Evolutionary conservation across 805 yeast species (phyloP).

Genomic region (Zygosaccharomyces rouxii): DNA sequence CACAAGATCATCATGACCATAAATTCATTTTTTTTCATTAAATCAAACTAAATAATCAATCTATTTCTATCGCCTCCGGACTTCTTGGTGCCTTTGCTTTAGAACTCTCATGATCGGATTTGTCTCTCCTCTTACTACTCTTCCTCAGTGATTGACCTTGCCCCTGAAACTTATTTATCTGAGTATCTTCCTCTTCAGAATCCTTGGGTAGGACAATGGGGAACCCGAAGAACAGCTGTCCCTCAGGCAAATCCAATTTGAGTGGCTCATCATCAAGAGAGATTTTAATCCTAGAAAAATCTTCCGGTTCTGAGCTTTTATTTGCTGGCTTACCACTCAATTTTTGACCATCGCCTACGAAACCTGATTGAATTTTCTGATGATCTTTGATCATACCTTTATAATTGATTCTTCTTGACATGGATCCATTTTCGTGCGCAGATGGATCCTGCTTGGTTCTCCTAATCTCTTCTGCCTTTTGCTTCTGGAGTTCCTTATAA

Average conservation of each 20-base stretch:
- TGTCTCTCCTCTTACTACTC: constrained; percentile 64
- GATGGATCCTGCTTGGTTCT: constrained; percentile 34
- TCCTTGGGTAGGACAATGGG: constrained; percentile 53
- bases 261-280: constrained; percentile 62
- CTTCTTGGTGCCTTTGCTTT: constrained; percentile 59
- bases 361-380: constrained; percentile 32
- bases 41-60: constrained; percentile 34
- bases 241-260: constrained; percentile 70
- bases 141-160: constrained; percentile 73
- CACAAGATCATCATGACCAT: neutral
- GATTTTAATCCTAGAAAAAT: constrained; percentile 39
- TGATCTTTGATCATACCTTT: constrained; percentile 51
- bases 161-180: constrained; percentile 46
- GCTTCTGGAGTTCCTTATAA: constrained; percentile 37
- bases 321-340: constrained; percentile 56
- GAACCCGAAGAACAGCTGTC: constrained; percentile 89
- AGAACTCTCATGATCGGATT: constrained; percentile 45
- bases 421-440: constrained; percentile 52
- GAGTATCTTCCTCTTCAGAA: constrained; percentile 33
- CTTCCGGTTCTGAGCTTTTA: constrained; percentile 11
- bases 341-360: constrained; percentile 63
- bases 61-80: constrained; percentile 80
- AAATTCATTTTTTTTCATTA: neutral
- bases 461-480: constrained; percentile 27
- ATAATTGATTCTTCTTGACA: constrained; percentile 65